Evolutionary conservation across 2,329 filamentous ascomycete genomes (phyloP), one percentile per base, ranked within the genome.

Genomic region (Spiromastix sp.): DNA sequence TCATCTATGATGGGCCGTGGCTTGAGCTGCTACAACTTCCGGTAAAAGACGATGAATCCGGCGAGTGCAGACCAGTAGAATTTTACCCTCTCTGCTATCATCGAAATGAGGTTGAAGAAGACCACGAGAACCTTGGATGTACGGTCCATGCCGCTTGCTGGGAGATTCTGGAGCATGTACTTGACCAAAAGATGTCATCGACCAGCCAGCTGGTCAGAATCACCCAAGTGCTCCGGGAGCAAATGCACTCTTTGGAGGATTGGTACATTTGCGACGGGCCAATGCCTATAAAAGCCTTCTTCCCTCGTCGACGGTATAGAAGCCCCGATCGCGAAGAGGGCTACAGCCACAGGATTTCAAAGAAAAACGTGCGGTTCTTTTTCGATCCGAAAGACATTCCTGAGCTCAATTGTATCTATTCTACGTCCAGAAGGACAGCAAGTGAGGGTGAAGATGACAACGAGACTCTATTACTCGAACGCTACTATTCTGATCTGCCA

Each of bases 11-110:
- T 18, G 33, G 33, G 4, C 33, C 33, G 13, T 35, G 33, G 21
- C 22, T 35, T 10, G 33, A 35, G 21, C 16, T 21, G 33, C 21
- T 35, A 15, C n/a, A 12, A 17, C 33, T 35, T 11, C 33, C 33
- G 9, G 18, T 35, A 2, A 35, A 35, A 28, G 33, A 35, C 25
- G 16, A n/a, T 15, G 16, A 9, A 35, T 35, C 33, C 15, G 33
- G 33, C 8, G 4, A 11, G 2, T 5, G 2, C 17, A 5, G 15
- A 10, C 8, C n/a, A 7, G 12, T 12, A 17, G 9, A 35, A 13
- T 28, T 35, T 35, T 28, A 9, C 33, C 33, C n/a, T 4, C 24
- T 35, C 8, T 35, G 33, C 33, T 2, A 35, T 15, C 24, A 35
- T 25, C 25, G 8, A 9, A 28, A 29, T 13, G 24, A 32, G 18